Evolutionary conservation across 345 rosid species (phyloP).

Genomic region (Raphanus sativus): DNA sequence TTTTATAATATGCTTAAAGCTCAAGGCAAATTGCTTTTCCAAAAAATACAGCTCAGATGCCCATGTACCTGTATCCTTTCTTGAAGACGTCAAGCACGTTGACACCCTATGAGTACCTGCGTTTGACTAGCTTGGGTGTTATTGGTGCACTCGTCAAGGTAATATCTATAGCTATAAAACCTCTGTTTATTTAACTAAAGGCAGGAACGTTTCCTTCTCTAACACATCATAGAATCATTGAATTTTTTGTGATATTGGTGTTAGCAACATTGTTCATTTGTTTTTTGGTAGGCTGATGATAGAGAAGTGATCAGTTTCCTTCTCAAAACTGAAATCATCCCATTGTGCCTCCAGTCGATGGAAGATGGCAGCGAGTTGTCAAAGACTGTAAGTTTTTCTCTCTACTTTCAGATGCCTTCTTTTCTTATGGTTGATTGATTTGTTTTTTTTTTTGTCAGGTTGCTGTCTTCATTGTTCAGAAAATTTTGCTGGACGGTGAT

Average conservation of each 20-base stretch:
- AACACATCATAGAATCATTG: neutral
- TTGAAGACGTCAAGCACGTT: neutral
- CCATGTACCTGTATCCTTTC: neutral
- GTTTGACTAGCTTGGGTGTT: neutral
- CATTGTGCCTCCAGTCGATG: neutral
- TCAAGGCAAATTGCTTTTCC: neutral
- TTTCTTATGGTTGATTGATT: neutral
- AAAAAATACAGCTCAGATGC: neutral
- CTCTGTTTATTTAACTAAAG: no score
- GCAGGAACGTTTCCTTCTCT: no score
- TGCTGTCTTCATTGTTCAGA: neutral
- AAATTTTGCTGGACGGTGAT: neutral
- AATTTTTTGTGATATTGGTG: neutral
- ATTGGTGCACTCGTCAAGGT: neutral
- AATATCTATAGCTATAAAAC: neutral
- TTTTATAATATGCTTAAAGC: neutral
- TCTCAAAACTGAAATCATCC: neutral
- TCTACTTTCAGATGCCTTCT: neutral
- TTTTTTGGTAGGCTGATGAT: neutral
- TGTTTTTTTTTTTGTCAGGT: neutral
- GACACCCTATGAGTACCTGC: neutral
- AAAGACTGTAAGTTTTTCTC: neutral
- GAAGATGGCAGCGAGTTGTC: neutral
- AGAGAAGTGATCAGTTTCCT: neutral
- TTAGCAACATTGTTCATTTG: neutral